Base-by-base conservation (phyloP, 2,329 filamentous ascomycete genomes). In the Bipolaris victoriae region DNA sequence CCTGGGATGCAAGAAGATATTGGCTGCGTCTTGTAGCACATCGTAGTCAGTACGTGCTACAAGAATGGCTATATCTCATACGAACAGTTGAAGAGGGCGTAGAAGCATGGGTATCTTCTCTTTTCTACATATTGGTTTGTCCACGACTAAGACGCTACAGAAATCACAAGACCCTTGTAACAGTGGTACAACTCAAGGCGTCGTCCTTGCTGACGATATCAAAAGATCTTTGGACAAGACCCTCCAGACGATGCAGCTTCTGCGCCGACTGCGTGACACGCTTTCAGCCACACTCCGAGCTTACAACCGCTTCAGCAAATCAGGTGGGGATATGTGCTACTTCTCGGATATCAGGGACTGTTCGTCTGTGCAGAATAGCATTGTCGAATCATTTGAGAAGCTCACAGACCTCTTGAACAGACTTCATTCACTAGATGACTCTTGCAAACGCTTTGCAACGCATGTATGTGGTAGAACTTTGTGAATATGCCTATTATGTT, bases 1-100 rank as follows among this genome's bases (percentile, higher is more conserved):
- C n/a, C n/a, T n/a, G 60, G 60, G 62, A 62, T 44, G 40, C 60
- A 11, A 49, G 62, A 20, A 24, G 13, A 6, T 64, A 62, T 31
- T 64, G 48, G 40, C 44, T 64, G 13, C 41, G 40, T 2, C 48
- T 55, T 1, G 41, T 52, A 20, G 49, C 49, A 2, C 26, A 56
- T 31, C 44, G 58, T 10, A 37, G 18, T 9, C 31, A 37, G 11
- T 7, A 52, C 6, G 35, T 63, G 2, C 20, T 58, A 1, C 20
- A 46, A 33, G 58, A 61, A 43, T 58, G 50, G 47, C 1, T 18
- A 7, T 53, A 52, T n/a, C 29, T 61, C 3, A 44, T 61, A n/a
- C 16, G 31, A 10, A 58, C 46, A 2, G n/a, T 63, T 5, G 50
- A 63, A 35, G 49, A 35, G 11, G 41, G 55, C 3, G 22, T 58